These are phyloP conservation scores for Rhodotorula sp. DNA, from an alignment of 1,284 basidiomycete species.

Conservation along the genomic window DNA sequence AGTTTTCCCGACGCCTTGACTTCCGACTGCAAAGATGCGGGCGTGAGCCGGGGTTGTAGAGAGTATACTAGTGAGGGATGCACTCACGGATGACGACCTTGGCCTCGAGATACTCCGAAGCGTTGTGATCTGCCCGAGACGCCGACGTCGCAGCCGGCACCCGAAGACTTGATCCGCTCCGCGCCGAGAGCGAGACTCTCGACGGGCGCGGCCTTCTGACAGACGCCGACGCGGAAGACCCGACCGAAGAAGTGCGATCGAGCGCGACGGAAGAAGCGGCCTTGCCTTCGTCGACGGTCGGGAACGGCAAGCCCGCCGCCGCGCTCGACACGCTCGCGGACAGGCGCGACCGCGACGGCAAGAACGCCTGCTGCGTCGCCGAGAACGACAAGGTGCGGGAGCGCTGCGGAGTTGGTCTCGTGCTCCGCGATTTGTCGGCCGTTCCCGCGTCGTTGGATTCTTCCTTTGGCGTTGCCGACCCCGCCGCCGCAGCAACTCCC, in stretches of 20 bases:
- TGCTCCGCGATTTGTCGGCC: neutral
- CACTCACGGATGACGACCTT: slow-evolving; percentile 40
- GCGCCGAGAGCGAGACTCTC: neutral
- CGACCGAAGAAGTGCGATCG: slow-evolving; percentile 14
- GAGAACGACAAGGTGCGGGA: slow-evolving; percentile 31
- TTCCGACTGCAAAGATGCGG: slow-evolving; percentile 61
- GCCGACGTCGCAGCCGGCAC: neutral
- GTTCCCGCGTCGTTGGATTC: neutral
- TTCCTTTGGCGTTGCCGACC: neutral
- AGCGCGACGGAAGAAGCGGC: neutral
- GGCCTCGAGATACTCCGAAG: slow-evolving; percentile 36
- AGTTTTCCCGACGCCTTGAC: slow-evolving; percentile 92
- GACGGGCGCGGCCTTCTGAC: slow-evolving; percentile 9
- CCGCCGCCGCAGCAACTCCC: neutral
- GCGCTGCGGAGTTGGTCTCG: neutral
- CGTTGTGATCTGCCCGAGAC: neutral
- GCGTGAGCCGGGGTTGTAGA: too few relatives aligned
- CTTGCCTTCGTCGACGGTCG: slow-evolving; percentile 7
- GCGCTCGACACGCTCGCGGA: slow-evolving; percentile 7
- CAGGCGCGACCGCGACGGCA: slow-evolving; percentile 6
- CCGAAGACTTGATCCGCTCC: neutral
- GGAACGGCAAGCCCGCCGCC: slow-evolving; percentile 9
- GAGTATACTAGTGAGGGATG: neutral
- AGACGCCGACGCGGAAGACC: slow-evolving; percentile 12
- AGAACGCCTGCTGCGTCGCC: slow-evolving; percentile 24